Percentiles rank a stretch among this genome's conserved stretches.
phyloP scores from a whole-genome alignment of 768 basidiomycete genomes.

The Royoungia palumana region DNA sequence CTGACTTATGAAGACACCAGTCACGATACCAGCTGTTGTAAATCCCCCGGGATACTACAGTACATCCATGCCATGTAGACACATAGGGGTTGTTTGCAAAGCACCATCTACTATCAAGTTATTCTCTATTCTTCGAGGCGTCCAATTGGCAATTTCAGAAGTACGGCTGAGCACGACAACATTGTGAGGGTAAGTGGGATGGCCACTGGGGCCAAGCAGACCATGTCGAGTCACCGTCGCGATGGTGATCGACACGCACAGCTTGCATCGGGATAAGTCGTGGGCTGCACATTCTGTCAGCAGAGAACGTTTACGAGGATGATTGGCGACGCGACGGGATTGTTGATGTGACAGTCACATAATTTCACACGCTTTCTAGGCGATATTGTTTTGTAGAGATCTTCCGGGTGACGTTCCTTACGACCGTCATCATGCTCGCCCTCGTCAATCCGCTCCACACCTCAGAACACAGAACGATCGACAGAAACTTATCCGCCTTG shows the following conservation, averaged over 20 bases:
- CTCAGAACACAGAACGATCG: constrained; percentile 29
- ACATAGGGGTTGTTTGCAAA: too few species aligned
- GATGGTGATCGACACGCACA: constrained; percentile 1
- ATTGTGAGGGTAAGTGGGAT: too few species aligned
- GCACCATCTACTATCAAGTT: too few species aligned
- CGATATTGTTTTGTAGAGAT: constrained; percentile 14
- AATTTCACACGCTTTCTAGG: constrained; percentile 20
- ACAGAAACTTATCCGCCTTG: constrained; percentile 20
- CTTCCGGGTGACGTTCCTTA: constrained; percentile 3
- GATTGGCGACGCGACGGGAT: background rate
- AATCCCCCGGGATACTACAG: too few species aligned
- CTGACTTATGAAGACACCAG: too few species aligned
- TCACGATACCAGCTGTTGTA: too few species aligned
- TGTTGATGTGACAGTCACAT: constrained; percentile 19
- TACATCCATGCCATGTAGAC: too few species aligned
- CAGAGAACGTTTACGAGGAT: constrained; percentile 2
- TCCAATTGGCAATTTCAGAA: constrained; percentile 13
- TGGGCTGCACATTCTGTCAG: too few species aligned
- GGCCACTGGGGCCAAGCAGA: too few species aligned
- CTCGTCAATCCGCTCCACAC: constrained; percentile 43
- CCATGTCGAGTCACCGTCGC: background rate
- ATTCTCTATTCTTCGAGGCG: too few species aligned
- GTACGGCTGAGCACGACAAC: background rate
- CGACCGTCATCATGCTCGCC: constrained; percentile 43
- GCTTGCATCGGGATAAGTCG: too few species aligned